These are phyloP conservation scores for Auxenochlorella pyrenoidosa DNA, from an alignment of 139 green algal species.

Conservation along the genomic window DNA sequence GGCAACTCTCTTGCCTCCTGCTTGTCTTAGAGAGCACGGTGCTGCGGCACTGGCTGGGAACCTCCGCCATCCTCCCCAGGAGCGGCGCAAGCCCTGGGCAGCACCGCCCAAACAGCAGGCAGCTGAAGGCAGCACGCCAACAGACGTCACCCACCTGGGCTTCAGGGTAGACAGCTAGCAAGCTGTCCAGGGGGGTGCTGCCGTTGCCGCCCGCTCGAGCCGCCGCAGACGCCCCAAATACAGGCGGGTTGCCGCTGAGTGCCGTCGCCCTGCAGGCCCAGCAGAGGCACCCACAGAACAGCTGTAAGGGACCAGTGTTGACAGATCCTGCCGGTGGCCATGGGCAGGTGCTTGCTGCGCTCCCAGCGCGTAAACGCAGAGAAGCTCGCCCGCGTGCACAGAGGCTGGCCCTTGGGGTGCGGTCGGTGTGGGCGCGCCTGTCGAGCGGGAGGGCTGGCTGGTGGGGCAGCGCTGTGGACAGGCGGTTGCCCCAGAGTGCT, in stretches of 20 bases:
- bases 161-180: conserved; percentile 30
- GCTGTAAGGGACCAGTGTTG: no score
- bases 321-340: no score
- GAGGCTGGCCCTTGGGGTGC: no score
- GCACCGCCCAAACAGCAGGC: no score
- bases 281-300: no score
- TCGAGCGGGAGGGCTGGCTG: conserved; percentile 48
- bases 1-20: not conserved
- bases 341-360: not conserved
- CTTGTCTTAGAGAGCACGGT: no score
- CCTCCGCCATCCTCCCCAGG: no score
- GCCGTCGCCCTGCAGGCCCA: not conserved
- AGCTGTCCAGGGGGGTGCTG: conserved; percentile 15
- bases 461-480: conserved; percentile 31
- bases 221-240: not conserved
- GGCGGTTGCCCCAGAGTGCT: conserved; percentile 41
- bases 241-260: conserved; percentile 15
- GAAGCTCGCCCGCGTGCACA: no score
- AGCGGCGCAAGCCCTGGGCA: not conserved
- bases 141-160: not conserved
- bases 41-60: not conserved
- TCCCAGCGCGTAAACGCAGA: no score
- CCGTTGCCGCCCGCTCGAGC: not conserved
- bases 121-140: no score
- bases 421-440: conserved; percentile 21